Base-by-base conservation (phyloP, 345 rosid species). In the Eucalyptus tenuipes region DNA sequence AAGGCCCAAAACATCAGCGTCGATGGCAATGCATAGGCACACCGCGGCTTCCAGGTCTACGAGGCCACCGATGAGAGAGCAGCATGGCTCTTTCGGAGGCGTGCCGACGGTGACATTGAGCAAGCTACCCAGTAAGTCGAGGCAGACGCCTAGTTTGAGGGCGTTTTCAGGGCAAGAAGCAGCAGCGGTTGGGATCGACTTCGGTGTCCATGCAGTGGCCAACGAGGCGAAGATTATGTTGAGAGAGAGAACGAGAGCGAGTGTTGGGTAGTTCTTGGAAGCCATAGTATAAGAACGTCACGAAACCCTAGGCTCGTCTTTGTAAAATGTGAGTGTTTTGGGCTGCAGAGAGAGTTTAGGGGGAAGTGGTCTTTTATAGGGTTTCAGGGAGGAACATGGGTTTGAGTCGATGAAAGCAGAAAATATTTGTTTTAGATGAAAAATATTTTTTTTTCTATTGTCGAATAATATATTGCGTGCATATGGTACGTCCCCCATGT, bases 21-120 rank as follows among this genome's bases (percentile, higher is more conserved):
- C 94, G 90, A 94, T 94, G 88, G 95, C 96, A 17, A 95, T 93
- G 90, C 97, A 95, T 86, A 95, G 94, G 92, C 95, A 96, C n/a
- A 90, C 88, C 0, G 95, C 93, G 7, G 95, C 95, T 91, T 94
- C 97, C 14, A 95, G 91, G 89, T 95, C 94, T 59, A 88, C 79
- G 57, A 96, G 95, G 18, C 94, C 97, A 20, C 48, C 55, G 13
- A 95, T 92, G 24, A 94, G 90, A 7, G 95, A 89, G 92, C 98
- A 96, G 90, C 98, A 96, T 31, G 94, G 95, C 17, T 87, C 82
- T 79, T 93, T 94, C 16, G 94, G 94, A 40, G 96, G 93, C 86
- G 85, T 93, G 22, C 95, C 96, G 2, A 94, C 88, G 15, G 89
- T 95, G 7, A 93, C 81, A 37, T 93, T 95, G 18, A 95, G 89